Evolutionary conservation across 75 land plant genomes (phyloP).

Genomic region (Pinus taeda): DNA sequence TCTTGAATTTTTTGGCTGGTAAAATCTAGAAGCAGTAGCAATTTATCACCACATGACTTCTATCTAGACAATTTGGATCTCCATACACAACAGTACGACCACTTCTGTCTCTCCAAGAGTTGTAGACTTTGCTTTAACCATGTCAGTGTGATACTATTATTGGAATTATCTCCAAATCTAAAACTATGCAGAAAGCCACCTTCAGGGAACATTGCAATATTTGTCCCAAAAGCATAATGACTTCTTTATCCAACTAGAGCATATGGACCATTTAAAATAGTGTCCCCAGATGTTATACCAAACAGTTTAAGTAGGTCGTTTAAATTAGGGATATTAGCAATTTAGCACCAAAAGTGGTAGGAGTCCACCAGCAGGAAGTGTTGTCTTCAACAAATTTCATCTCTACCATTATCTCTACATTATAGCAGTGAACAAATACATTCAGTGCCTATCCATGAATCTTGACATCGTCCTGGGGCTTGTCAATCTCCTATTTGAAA

Average conservation of each 20-base stretch:
- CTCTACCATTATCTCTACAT: constrained; percentile 93
- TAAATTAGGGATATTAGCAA: constrained; percentile 90
- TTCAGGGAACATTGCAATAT: constrained; percentile 78
- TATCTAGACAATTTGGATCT: constrained; percentile 95
- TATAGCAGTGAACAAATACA: constrained; percentile 97
- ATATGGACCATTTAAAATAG: constrained; percentile 85
- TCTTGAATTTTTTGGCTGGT: constrained; percentile 64
- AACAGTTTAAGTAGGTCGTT: constrained; percentile 90
- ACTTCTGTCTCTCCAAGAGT: constrained; percentile 64
- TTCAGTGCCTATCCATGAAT: constrained; percentile 72
- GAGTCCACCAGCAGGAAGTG: constrained; percentile 99
- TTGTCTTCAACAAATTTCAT: constrained; percentile 99
- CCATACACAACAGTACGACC: constrained; percentile 93
- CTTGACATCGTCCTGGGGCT: constrained; percentile 79
- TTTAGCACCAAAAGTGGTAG: constrained; percentile 85
- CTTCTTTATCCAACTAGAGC: constrained; percentile 78
- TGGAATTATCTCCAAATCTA: constrained; percentile 70
- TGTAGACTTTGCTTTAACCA: constrained; percentile 61
- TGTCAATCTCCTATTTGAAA: constrained; percentile 75
- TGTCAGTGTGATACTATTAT: constrained; percentile 46
- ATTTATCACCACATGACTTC: constrained; percentile 97
- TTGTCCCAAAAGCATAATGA: constrained; percentile 94
- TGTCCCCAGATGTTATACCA: constrained; percentile 96
- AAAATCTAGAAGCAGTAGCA: constrained; percentile 89
- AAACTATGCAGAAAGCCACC: constrained; percentile 91